These are phyloP conservation scores for Colletotrichum acutatum DNA, from an alignment of 2,329 filamentous ascomycete species.

Conservation along the genomic window DNA sequence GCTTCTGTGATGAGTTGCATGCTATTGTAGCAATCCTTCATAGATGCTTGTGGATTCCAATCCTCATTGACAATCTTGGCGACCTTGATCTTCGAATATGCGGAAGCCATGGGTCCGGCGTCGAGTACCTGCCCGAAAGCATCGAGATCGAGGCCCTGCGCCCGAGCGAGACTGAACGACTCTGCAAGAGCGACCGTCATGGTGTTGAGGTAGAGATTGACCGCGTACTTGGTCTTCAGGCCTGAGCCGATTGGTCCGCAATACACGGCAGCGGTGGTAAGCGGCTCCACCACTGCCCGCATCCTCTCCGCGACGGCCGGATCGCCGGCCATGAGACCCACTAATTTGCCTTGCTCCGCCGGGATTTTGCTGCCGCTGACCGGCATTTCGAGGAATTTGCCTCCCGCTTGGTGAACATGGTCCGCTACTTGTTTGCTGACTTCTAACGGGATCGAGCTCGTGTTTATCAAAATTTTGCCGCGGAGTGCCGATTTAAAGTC, in stretches of 20 bases:
- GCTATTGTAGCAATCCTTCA: slow-evolving; percentile 46
- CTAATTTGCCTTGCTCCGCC: slow-evolving; percentile 45
- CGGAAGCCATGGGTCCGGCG: slow-evolving; percentile 45
- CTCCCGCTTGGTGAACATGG: slow-evolving; percentile 40
- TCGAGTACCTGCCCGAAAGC: slow-evolving; percentile 44
- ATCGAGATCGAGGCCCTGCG: slow-evolving; percentile 44
- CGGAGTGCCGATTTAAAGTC: slow-evolving; percentile 40
- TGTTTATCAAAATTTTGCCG: slow-evolving; percentile 47
- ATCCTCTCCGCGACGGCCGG: slow-evolving; percentile 39
- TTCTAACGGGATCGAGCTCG: slow-evolving; percentile 42
- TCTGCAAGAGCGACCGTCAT: slow-evolving; percentile 46
- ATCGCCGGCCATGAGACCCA: slow-evolving; percentile 48
- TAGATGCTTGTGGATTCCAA: slow-evolving; percentile 44
- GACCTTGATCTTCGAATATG: slow-evolving; percentile 44
- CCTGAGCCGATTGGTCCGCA: slow-evolving; percentile 46
- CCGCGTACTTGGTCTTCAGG: slow-evolving; percentile 46
- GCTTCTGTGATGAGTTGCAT: slow-evolving; percentile 43
- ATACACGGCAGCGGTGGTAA: slow-evolving; percentile 45
- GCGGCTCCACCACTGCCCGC: slow-evolving; percentile 37
- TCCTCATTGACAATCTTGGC: slow-evolving; percentile 43
- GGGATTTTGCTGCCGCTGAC: slow-evolving; percentile 48
- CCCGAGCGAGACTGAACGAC: slow-evolving; percentile 45
- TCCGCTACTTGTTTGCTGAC: slow-evolving; percentile 40
- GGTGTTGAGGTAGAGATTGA: slow-evolving; percentile 44
- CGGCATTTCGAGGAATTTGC: slow-evolving; percentile 47